These are phyloP conservation scores for Leccinellum rugosiceps DNA, from an alignment of 768 basidiomycete species.

Conservation along the genomic window DNA sequence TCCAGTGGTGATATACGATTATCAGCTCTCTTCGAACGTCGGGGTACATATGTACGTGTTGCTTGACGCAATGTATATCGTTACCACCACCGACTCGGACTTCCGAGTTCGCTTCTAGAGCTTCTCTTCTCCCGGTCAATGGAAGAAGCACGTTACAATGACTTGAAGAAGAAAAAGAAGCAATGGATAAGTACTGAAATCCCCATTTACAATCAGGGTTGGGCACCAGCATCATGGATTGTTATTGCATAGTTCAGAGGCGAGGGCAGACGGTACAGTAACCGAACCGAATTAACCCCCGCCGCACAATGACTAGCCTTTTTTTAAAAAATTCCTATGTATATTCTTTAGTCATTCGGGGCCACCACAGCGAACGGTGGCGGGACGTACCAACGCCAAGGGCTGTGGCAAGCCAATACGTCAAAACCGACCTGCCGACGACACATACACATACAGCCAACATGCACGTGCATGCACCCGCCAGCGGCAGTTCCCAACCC, in stretches of 20 bases:
- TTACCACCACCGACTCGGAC: neutral
- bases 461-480: neutral
- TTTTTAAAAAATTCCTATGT: no score
- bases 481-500: neutral
- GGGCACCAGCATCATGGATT: neutral
- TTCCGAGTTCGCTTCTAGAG: neutral
- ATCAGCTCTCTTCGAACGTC: constrained; percentile 6
- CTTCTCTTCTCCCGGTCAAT: neutral
- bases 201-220: neutral
- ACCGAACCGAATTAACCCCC: neutral
- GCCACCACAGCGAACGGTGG: neutral
- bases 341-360: neutral
- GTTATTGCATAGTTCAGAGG: neutral
- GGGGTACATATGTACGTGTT: constrained; percentile 20
- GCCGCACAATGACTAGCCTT: no score
- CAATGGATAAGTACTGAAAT: neutral
- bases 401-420: neutral
- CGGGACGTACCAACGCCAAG: neutral
- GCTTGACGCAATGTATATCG: constrained; percentile 25
- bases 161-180: neutral
- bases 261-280: neutral
- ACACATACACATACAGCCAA: neutral
- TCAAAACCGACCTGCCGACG: neutral
- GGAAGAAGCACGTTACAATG: neutral
- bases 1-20: constrained; percentile 20